Evolutionary conservation across 2,329 filamentous ascomycete genomes (phyloP).

Genomic region (Colletotrichum falcatum): DNA sequence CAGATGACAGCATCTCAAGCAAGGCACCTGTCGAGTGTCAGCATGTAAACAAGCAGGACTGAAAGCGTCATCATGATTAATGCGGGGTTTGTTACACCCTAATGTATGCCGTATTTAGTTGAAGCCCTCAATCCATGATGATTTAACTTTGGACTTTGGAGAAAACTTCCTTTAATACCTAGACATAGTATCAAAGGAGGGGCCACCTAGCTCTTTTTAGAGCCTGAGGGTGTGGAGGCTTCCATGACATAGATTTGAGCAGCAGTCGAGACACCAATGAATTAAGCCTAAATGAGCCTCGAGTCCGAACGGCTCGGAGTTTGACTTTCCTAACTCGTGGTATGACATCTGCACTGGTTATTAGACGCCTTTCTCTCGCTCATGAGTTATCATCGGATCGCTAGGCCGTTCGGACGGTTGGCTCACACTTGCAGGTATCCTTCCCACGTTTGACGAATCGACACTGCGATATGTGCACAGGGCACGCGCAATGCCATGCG

Average conservation of each 20-base stretch:
- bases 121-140: conserved; percentile 2
- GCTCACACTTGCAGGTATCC: conserved; percentile 9
- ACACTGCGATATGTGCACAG: background rate
- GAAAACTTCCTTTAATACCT: conserved; percentile 22
- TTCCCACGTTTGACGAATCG: background rate
- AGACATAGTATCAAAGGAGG: background rate
- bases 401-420: conserved; percentile 10
- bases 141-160: conserved; percentile 12
- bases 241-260: background rate
- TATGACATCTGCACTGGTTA: background rate
- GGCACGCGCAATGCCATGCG: conserved; percentile 6
- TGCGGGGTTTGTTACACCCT: background rate
- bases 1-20: conserved; percentile 22
- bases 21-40: too few species aligned
- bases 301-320: background rate
- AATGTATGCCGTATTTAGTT: background rate
- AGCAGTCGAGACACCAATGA: background rate
- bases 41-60: background rate
- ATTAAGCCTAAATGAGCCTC: background rate
- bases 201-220: conserved; percentile 1
- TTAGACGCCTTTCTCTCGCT: conserved; percentile 3
- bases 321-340: background rate
- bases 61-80: conserved; percentile 29
- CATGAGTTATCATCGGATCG: background rate
- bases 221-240: conserved; percentile 2